phyloP scores from a whole-genome alignment of 345 rosid species.

The Kernera saxatilis region DNA sequence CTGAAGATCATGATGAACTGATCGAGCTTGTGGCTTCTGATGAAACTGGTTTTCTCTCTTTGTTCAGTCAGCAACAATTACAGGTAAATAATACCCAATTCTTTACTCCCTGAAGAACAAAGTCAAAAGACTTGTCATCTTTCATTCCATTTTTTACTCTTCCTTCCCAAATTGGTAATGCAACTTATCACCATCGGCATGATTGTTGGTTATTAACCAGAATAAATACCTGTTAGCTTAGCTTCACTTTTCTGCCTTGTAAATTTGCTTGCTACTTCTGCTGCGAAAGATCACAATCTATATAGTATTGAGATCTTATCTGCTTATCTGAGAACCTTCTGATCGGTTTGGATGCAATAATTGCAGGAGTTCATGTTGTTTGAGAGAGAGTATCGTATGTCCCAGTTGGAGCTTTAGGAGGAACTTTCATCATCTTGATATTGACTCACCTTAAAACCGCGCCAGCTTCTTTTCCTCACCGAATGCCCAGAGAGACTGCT shows the following conservation, averaged over 20 bases:
- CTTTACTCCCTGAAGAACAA: not conserved
- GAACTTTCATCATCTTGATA: slow-evolving; percentile 32
- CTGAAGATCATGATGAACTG: slow-evolving; percentile 68
- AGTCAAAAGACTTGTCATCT: not conserved
- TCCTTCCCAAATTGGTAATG: not conserved
- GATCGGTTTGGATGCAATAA: slow-evolving; percentile 13
- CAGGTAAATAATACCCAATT: slow-evolving; percentile 46
- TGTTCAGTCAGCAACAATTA: slow-evolving; percentile 86
- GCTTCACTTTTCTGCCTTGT: not conserved
- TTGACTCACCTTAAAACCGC: not conserved
- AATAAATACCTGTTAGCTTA: not conserved
- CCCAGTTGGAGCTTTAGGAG: slow-evolving; percentile 72
- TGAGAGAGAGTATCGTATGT: slow-evolving; percentile 76
- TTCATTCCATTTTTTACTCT: not conserved
- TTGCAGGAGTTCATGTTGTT: slow-evolving; percentile 76
- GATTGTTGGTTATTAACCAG: not conserved
- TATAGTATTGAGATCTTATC: not conserved
- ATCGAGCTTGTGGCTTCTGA: slow-evolving; percentile 71
- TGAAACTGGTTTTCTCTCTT: slow-evolving; percentile 62
- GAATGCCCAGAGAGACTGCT: not conserved
- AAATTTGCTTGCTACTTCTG: not conserved
- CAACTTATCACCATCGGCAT: not conserved
- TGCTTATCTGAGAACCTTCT: slow-evolving; percentile 2
- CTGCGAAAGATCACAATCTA: not conserved
- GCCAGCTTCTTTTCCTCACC: not conserved